Conservation (phyloP, 2,329 filamentous ascomycete species). For the Pyricularia pennisetigena region DNA sequence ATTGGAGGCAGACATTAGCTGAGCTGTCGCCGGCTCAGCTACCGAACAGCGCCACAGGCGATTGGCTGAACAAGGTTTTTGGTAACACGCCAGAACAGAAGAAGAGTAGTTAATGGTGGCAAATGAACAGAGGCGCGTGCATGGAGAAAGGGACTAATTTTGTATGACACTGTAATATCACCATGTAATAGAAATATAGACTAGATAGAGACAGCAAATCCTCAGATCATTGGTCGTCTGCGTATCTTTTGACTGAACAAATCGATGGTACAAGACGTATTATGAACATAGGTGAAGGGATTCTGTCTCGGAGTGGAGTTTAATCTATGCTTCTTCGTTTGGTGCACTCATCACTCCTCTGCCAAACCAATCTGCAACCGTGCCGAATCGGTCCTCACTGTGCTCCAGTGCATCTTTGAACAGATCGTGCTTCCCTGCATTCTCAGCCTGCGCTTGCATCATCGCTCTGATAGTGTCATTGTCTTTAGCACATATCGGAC, state of each 20-base stretch:
- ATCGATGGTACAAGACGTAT: not conserved
- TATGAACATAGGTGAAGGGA: not conserved
- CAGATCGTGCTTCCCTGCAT: conserved; percentile 76
- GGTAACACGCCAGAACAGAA: conserved; percentile 7
- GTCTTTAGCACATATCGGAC: conserved; percentile 72
- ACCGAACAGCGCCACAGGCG: conserved; percentile 9
- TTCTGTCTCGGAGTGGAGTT: not conserved
- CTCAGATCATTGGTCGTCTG: not conserved
- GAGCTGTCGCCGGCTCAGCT: not conserved
- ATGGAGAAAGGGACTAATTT: not conserved
- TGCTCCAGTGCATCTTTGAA: conserved; percentile 72
- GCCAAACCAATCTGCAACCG: conserved; percentile 90
- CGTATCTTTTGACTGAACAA: not conserved
- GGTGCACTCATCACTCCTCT: conserved; percentile 71
- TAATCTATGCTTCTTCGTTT: conserved; percentile 11
- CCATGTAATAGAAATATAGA: not conserved
- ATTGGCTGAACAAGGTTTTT: conserved; percentile 22
- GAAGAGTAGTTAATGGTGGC: not conserved
- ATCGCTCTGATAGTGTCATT: conserved; percentile 88
- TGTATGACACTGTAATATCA: not conserved
- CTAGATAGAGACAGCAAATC: not conserved
- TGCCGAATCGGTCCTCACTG: conserved; percentile 78
- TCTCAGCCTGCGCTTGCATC: conserved; percentile 75
- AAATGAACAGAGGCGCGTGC: not conserved
- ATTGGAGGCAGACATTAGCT: conserved; percentile 17